Base-by-base conservation (phyloP, 2,329 filamentous ascomycete species). In the Coniochaeta ligniaria region DNA sequence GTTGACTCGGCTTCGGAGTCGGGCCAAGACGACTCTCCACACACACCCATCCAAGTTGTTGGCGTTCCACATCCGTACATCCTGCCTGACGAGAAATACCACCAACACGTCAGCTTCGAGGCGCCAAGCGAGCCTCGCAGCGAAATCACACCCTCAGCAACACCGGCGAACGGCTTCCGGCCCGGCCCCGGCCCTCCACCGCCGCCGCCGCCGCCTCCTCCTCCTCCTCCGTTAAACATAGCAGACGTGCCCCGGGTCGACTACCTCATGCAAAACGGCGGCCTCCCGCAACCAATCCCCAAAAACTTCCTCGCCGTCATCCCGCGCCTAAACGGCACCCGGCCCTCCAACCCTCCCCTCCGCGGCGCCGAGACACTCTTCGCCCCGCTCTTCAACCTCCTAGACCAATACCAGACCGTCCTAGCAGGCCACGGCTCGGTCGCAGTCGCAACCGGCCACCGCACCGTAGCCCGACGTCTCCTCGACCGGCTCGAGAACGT, bases 361-460 rank as follows among this genome's bases (percentile, higher is more conserved):
- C 76, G 81, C 43, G 87, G 90, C 59, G 85, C 90, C 22, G 84
- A 89, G 57, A 85, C 84, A 16, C 79, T 97, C 6, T 98, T 97
- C 70, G 84, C 89, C 5, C 91, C 92, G 0, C 91, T 95, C 66
- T 89, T 90, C 72, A 88, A 86, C 64, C 81, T 97, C 2, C 80
- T 99, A 24, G 90, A 96, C 66, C 90, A 96, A 69, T 98, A 96
- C 71, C 84, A 89, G 64, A 83, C 84, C 3, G 93, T 99, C 4
- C 81, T 98, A 64, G 79, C 83, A 47, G 92, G 89, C 64, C 91
- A 90, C 67, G 95, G 95, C 3, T 98, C 94, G 0, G 78, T 99
- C 6, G 95, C 95, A 2, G 95, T 98, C 1, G 95, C 95, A 17
- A 98, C 94, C 0, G 95, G 95, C 6, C 96, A 98, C 73, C 87